phyloP scores from a whole-genome alignment of 345 rosid species.

The Nasturtium officinale region DNA sequence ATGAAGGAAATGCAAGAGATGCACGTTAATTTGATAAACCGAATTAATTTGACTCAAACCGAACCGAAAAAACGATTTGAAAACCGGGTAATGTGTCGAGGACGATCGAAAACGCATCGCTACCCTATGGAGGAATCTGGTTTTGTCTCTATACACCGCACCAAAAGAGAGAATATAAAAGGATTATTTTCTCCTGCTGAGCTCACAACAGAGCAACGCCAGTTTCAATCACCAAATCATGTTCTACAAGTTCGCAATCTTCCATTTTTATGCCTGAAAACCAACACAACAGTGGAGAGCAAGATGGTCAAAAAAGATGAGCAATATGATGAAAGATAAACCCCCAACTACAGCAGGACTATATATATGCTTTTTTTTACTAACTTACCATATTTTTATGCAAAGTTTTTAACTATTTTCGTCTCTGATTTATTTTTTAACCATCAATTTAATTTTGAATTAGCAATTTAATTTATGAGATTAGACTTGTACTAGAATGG shows the following conservation, averaged over 20 bases:
- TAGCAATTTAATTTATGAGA: not conserved
- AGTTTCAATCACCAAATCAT: conserved; percentile 23
- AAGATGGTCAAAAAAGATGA: conserved; percentile 2
- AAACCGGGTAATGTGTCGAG: conserved; percentile 6
- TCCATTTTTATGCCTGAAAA: conserved; percentile 79
- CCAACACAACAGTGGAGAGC: conserved; percentile 18
- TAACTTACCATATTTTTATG: conserved; percentile 8
- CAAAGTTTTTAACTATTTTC: not conserved
- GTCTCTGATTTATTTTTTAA: not conserved
- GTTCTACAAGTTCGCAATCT: conserved; percentile 53
- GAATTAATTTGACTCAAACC: conserved; percentile 10
- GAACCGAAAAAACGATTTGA: conserved; percentile 22
- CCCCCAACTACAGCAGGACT: too few relatives aligned
- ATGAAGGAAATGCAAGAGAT: not conserved
- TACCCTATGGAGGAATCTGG: conserved; percentile 21
- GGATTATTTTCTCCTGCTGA: conserved; percentile 28
- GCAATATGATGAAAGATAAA: conserved; percentile 1
- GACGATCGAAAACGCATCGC: conserved; percentile 8
- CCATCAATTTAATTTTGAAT: not conserved
- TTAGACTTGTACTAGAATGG: not conserved
- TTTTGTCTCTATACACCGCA: conserved; percentile 32
- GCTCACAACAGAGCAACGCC: conserved; percentile 1
- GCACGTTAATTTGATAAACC: not conserved
- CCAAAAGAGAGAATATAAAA: conserved; percentile 8
- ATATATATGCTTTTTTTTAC: not conserved